These are phyloP conservation scores for Chionographis japonica DNA, from an alignment of 106 monocot genomes.

Conservation along the genomic window DNA sequence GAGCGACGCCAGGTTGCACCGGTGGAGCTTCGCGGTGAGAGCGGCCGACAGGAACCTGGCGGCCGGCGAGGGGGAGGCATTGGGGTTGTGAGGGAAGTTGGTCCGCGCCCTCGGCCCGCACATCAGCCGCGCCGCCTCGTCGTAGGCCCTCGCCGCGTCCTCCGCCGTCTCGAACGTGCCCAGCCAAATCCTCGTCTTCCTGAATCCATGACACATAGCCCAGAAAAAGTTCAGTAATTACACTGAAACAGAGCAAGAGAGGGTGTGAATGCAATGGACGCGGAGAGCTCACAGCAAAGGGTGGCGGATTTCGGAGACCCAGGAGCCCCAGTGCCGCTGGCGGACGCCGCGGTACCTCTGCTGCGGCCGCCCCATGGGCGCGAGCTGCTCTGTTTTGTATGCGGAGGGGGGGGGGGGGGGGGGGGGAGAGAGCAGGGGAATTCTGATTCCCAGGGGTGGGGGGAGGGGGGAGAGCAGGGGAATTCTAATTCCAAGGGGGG, in stretches of 20 bases:
- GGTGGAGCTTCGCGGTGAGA: slow-evolving; percentile 51
- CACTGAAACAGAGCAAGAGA: background rate
- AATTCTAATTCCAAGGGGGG: no score
- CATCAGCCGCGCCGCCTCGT: slow-evolving; percentile 65
- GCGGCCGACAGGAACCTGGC: slow-evolving; percentile 39
- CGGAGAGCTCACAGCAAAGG: slow-evolving; percentile 40
- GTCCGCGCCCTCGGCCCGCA: slow-evolving; percentile 48
- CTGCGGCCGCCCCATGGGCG: slow-evolving; percentile 36
- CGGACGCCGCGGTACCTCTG: slow-evolving; percentile 59
- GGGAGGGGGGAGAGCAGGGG: no score
- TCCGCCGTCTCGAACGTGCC: slow-evolving; percentile 78
- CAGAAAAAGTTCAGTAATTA: background rate
- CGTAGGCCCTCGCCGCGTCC: slow-evolving; percentile 68
- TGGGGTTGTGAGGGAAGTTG: slow-evolving; percentile 43
- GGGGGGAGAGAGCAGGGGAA: background rate
- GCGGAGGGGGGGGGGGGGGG: background rate
- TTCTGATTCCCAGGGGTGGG: no score
- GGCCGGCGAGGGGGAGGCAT: background rate
- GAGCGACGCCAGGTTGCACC: slow-evolving; percentile 27
- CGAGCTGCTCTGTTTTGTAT: background rate
- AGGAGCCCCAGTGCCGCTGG: slow-evolving; percentile 72
- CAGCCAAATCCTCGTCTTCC: slow-evolving; percentile 74
- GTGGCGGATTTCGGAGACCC: slow-evolving; percentile 73
- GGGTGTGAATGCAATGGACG: no score
- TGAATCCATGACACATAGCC: background rate